Percentiles rank a stretch among this genome's conserved stretches.
These are phyloP conservation scores for Fusarium ramigenum DNA, from an alignment of 2,329 filamentous ascomycete species.

Conservation along the genomic window DNA sequence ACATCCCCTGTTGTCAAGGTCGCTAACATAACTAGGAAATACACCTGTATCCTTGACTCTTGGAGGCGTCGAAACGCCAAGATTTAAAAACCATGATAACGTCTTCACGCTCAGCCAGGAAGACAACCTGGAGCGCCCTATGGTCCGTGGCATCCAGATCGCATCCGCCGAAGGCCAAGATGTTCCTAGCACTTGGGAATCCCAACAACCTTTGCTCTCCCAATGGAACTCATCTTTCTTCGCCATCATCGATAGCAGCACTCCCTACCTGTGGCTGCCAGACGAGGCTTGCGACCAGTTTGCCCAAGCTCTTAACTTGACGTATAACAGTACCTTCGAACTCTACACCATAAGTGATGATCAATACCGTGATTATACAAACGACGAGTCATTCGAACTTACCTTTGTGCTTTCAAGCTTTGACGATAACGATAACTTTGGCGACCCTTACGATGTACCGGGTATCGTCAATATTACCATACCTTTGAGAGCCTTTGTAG, in stretches of 20 bases:
- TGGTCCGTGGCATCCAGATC: slow-evolving; percentile 67
- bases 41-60: slow-evolving; percentile 69
- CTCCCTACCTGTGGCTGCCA: slow-evolving; percentile 72
- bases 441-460: slow-evolving; percentile 56
- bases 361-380: slow-evolving; percentile 59
- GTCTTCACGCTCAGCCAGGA: slow-evolving; percentile 66
- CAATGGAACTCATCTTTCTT: slow-evolving; percentile 58
- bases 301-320: slow-evolving; percentile 69
- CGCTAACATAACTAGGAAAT: slow-evolving; percentile 43
- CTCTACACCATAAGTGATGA: slow-evolving; percentile 71
- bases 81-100: slow-evolving; percentile 68
- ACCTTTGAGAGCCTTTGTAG: slow-evolving; percentile 60
- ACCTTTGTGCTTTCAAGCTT: slow-evolving; percentile 66
- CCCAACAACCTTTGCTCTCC: slow-evolving; percentile 51
- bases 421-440: slow-evolving; percentile 63
- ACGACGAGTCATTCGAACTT: slow-evolving; percentile 59
- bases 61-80: slow-evolving; percentile 74
- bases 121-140: slow-evolving; percentile 65
- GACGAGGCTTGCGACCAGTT: slow-evolving; percentile 69
- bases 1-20: background rate
- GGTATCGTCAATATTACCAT: slow-evolving; percentile 67
- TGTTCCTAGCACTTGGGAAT: slow-evolving; percentile 51
- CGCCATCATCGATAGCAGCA: slow-evolving; percentile 70
- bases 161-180: slow-evolving; percentile 45
- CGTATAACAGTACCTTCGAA: slow-evolving; percentile 69